Evolutionary conservation across 805 yeast species (phyloP), one percentile per base, ranked within the genome.

Genomic region (Candida patagonica): DNA sequence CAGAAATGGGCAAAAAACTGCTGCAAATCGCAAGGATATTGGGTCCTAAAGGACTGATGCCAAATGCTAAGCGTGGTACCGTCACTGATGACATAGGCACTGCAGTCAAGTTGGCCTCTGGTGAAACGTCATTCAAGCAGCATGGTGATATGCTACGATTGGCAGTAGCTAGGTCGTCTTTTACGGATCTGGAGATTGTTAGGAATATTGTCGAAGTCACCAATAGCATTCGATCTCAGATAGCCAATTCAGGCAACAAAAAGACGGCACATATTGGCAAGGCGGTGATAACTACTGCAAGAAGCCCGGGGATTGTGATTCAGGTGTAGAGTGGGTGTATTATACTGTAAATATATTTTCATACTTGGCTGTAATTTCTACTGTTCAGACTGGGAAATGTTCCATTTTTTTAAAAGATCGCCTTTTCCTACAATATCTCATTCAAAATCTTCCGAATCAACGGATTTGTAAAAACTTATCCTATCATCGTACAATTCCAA

Each of bases 11-110:
- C 17, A 60, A 72, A n/a, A 68, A 70, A 20, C 66, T 92, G 47
- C 55, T 51, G n/a, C 71, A 73, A 42, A 65, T 85, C 17, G 95
- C 92, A n/a, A 74, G 87, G 54, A 65, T 72, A 8, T 70, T 92
- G 51, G 97, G 97, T 43, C 94, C 95, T 24, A 76, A 70, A 54
- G 95, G 94, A 19, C 69, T 92, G 50, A 80, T 88, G 83, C 97
- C 98, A 35, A 71, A 73, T 32, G 78, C 73, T 10, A 87, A 86
- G 64, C 81, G 78, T 55, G 95, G 95, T 13, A 87, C 96, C 1
- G 92, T 89, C 6, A 65, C 80, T 1, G 72, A 74, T n/a, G 76
- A 86, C 51, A 63, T 86, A 23, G 65, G 63, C 16, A 58, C 59
- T 6, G 62, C 80, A 42, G 68, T 88, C 43, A 54, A 60, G 26